Base-by-base conservation (phyloP, 805 yeast genomes). In the Starmerella kuoi region DNA sequence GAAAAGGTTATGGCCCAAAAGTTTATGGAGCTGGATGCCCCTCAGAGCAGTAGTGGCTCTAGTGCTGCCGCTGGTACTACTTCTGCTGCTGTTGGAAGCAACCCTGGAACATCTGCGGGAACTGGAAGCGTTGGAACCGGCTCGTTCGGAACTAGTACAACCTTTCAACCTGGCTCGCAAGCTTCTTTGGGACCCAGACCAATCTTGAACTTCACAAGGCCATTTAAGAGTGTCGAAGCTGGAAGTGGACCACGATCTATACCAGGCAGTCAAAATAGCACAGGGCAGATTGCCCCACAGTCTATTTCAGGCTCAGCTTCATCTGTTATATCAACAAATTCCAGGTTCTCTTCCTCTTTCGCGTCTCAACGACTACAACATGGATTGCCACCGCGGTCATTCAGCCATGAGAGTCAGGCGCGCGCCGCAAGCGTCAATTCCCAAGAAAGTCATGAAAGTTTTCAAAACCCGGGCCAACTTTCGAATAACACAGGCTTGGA, bases 1-100 rank as follows among this genome's bases (percentile, higher is more conserved):
- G 91, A 82, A 53, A 76, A 74, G 44, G 59, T 76, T 4, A 59
- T 79, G 21, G 72, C 82, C 5, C 68, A 68, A 35, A 79, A 75
- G 46, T 75, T 78, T 53, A 57, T 68, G 23, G 62, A 62, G 35
- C 58, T 73, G 52, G 82, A 75, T 54, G 7, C 45, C 38, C 43
- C 59, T 47, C 26, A 21, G 12, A n/a, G 31, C 36, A 20, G 12
- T 14, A 14, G 22, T 35, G 17, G n/a, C 36, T 26, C 36, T 20
- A 27, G 50, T 18, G 19, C 26, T 25, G n/a, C n/a, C n/a, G n/a
- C n/a, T n/a, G n/a, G n/a, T n/a, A n/a, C n/a, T n/a, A n/a, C n/a
- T n/a, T n/a, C n/a, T n/a, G n/a, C n/a, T n/a, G n/a, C n/a, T n/a
- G n/a, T n/a, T n/a, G n/a, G n/a, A n/a, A n/a, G n/a, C n/a, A n/a